Percentiles rank a stretch among this genome's conserved stretches.
phyloP scores from a whole-genome alignment of 176 grass and related monocot genomes.

The Musa beccarii region DNA sequence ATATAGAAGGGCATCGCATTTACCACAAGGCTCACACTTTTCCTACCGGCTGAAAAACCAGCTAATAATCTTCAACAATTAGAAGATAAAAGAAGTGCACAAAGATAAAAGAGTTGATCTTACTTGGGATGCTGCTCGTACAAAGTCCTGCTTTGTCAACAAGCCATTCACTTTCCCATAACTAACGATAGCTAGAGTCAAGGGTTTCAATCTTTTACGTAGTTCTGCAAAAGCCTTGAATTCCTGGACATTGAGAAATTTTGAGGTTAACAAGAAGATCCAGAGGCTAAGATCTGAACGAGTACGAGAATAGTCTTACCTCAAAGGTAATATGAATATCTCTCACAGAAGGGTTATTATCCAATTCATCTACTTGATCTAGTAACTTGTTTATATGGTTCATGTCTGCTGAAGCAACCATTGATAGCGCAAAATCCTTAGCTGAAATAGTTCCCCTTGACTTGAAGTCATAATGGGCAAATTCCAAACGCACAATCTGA shows the following conservation, averaged over 20 bases:
- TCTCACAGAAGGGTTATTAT: slow-evolving; percentile 41
- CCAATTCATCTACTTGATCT: slow-evolving; percentile 52
- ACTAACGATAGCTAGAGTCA: slow-evolving; percentile 64
- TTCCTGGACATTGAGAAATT: slow-evolving; percentile 38
- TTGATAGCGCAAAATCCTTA: slow-evolving; percentile 88
- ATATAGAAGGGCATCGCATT: not conserved
- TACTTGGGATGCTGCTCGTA: slow-evolving; percentile 72
- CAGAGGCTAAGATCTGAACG: slow-evolving; percentile 3
- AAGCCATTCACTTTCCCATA: slow-evolving; percentile 71
- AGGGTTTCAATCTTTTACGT: slow-evolving; percentile 59
- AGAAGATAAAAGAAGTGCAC: not conserved
- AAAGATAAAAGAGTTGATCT: slow-evolving; percentile 1
- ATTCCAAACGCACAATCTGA: slow-evolving; percentile 83
- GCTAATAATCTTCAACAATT: not conserved
- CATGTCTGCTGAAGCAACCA: slow-evolving; percentile 85
- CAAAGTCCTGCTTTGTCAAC: slow-evolving; percentile 77
- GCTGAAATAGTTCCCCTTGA: slow-evolving; percentile 58
- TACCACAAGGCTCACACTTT: not conserved
- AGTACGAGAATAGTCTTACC: slow-evolving; percentile 26
- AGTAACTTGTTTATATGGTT: slow-evolving; percentile 78
- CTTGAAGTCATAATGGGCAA: slow-evolving; percentile 87
- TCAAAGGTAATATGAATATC: slow-evolving; percentile 65
- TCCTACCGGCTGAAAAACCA: not conserved
- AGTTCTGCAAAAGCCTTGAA: slow-evolving; percentile 85
- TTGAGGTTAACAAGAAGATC: not conserved